Conservation (phyloP, 2,329 filamentous ascomycete genomes). For the Aspergillus chevalieri region DNA sequence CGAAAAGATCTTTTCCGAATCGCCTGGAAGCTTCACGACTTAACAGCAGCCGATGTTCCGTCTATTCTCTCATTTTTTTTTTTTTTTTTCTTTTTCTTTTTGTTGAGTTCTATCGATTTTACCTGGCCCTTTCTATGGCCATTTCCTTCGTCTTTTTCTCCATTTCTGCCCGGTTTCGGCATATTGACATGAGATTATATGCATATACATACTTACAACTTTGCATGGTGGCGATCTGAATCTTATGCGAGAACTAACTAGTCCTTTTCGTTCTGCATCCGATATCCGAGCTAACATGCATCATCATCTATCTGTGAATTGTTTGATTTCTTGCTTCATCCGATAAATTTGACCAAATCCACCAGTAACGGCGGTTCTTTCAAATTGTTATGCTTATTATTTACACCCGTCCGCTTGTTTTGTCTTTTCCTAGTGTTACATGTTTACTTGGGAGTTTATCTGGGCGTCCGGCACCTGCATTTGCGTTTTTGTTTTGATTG, state of each 20-base stretch:
- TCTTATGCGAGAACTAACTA: neutral
- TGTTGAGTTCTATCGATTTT: neutral
- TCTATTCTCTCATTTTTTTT: constrained; percentile 1
- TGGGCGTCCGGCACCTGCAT: too few relatives aligned
- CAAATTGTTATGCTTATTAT: too few relatives aligned
- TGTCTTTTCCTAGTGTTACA: too few relatives aligned
- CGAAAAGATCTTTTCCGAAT: constrained; percentile 37
- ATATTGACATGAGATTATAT: neutral
- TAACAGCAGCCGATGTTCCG: constrained; percentile 1
- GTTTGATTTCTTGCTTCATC: neutral
- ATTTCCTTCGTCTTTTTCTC: neutral
- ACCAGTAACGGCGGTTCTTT: neutral
- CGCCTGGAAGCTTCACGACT: constrained; percentile 8
- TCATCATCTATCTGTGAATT: neutral
- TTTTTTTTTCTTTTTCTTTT: neutral
- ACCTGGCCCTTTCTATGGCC: too few relatives aligned
- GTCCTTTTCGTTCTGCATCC: neutral
- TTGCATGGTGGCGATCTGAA: constrained; percentile 1
- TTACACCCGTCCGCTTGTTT: too few relatives aligned
- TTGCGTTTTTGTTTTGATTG: neutral
- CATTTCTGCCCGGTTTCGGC: neutral
- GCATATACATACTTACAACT: neutral
- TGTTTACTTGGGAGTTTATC: too few relatives aligned
- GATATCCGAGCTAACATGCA: neutral
- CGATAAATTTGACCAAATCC: neutral